Evolutionary conservation across 352 stramenopile genomes (phyloP).

Genomic region (Peronospora tabacina): DNA sequence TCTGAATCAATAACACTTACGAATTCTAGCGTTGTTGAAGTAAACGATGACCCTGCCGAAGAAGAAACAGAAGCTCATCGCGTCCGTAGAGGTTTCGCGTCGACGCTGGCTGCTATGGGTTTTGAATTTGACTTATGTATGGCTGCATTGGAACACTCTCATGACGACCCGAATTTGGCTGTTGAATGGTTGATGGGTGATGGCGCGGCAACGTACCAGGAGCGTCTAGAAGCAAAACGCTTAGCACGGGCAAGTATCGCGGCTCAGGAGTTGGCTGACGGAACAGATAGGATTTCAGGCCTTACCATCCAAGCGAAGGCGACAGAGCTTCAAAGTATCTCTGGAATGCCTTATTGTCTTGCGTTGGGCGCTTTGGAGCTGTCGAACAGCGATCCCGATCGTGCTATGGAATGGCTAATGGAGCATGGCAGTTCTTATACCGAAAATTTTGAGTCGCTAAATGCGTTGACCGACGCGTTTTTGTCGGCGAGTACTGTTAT

Average conservation of each 20-base stretch:
- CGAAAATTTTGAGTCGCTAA: constrained; percentile 41
- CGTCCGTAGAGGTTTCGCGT: constrained; percentile 67
- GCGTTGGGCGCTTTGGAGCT: constrained; percentile 65
- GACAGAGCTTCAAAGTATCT: constrained; percentile 65
- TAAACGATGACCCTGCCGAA: constrained; percentile 48
- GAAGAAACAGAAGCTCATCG: constrained; percentile 72
- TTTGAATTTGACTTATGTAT: constrained; percentile 87
- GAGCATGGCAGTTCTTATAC: constrained; percentile 62
- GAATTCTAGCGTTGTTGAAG: constrained; percentile 14
- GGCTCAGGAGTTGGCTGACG: constrained; percentile 20
- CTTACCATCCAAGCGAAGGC: constrained; percentile 54
- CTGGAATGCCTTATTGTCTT: constrained; percentile 60
- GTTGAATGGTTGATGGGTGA: constrained; percentile 84
- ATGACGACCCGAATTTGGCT: constrained; percentile 76
- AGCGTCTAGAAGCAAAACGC: constrained; percentile 54
- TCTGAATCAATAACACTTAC: constrained; percentile 10
- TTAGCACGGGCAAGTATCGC: constrained; percentile 42
- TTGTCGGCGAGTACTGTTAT: constrained; percentile 35
- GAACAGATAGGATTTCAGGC: constrained; percentile 8
- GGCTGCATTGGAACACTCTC: constrained; percentile 66
- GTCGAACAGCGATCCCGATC: constrained; percentile 71
- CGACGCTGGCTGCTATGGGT: constrained; percentile 77
- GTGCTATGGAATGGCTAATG: constrained; percentile 85
- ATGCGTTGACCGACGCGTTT: constrained; percentile 44
- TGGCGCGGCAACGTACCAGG: constrained; percentile 62